Evolutionary conservation across 176 grass and related monocot species (phyloP).

Genomic region (Oryza glumipatula): DNA sequence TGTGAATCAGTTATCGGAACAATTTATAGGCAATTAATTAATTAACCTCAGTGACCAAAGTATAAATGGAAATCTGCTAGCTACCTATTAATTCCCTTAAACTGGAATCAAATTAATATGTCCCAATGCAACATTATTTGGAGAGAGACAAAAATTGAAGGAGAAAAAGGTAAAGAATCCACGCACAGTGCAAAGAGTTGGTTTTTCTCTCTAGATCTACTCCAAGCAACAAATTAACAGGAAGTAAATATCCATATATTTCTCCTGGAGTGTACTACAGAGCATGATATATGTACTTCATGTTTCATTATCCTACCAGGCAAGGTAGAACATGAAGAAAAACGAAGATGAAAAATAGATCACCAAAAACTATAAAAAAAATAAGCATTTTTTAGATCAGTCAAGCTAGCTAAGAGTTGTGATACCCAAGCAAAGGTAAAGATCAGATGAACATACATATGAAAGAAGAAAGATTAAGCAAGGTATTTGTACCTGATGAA

Average conservation of each 20-base stretch:
- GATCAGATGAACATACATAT: neutral
- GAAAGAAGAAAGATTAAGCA: neutral
- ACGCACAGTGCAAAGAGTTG: neutral
- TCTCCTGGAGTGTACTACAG: neutral
- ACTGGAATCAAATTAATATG: neutral
- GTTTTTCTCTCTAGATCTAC: constrained; percentile 16
- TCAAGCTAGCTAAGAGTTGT: neutral
- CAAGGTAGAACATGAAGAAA: neutral
- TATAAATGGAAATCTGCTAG: neutral
- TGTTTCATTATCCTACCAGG: too few relatives aligned
- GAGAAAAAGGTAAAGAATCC: neutral
- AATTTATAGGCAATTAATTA: neutral
- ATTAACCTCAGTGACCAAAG: neutral
- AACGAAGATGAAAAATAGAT: neutral
- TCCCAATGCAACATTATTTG: neutral
- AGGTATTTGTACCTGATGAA: neutral
- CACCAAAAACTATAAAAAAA: neutral
- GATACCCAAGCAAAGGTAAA: neutral
- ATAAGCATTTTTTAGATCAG: neutral
- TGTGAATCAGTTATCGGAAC: neutral
- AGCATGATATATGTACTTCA: neutral
- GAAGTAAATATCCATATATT: neutral
- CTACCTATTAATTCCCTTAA: neutral
- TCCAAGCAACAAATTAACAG: neutral
- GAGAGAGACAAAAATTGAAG: neutral